Conservation (phyloP, 768 basidiomycete genomes). For the Rhizopogon salebrosus region DNA sequence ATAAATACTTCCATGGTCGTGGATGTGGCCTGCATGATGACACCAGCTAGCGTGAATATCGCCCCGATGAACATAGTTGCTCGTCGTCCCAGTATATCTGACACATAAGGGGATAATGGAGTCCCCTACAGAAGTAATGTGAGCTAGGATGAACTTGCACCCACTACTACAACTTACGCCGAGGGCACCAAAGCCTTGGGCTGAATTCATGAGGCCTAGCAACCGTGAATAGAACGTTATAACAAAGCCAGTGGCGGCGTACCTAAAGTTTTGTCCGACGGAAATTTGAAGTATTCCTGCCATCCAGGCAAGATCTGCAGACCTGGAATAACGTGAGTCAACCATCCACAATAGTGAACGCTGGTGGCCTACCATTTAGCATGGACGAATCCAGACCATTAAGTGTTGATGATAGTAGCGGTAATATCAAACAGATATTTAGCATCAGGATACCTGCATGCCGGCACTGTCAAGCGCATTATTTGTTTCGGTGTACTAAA, state of each 20-base stretch:
- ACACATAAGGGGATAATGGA: conserved; percentile 55
- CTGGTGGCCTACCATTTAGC: conserved; percentile 39
- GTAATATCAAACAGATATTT: conserved; percentile 55
- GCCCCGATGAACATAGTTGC: conserved; percentile 56
- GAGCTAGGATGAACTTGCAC: neutral
- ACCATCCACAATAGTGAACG: conserved; percentile 10
- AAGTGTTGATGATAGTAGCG: conserved; percentile 58
- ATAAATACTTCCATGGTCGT: conserved; percentile 47
- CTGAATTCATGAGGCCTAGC: conserved; percentile 61
- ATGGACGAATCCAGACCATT: conserved; percentile 71
- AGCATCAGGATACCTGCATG: conserved; percentile 48
- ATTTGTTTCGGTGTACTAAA: neutral
- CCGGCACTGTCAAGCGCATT: neutral
- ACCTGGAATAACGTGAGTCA: conserved; percentile 36
- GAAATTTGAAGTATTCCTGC: conserved; percentile 50
- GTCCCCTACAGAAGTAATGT: conserved; percentile 35
- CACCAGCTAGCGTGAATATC: conserved; percentile 59
- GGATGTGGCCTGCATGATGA: conserved; percentile 48
- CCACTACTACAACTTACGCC: conserved; percentile 26
- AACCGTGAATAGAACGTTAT: neutral
- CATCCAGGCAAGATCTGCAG: conserved; percentile 65
- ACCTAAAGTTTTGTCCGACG: conserved; percentile 49
- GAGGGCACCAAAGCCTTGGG: conserved; percentile 56
- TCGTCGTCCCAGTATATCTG: conserved; percentile 60
- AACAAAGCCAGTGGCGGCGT: neutral